These are phyloP conservation scores for Venturia carpophila DNA, from an alignment of 2,329 filamentous ascomycete genomes.

Conservation along the genomic window DNA sequence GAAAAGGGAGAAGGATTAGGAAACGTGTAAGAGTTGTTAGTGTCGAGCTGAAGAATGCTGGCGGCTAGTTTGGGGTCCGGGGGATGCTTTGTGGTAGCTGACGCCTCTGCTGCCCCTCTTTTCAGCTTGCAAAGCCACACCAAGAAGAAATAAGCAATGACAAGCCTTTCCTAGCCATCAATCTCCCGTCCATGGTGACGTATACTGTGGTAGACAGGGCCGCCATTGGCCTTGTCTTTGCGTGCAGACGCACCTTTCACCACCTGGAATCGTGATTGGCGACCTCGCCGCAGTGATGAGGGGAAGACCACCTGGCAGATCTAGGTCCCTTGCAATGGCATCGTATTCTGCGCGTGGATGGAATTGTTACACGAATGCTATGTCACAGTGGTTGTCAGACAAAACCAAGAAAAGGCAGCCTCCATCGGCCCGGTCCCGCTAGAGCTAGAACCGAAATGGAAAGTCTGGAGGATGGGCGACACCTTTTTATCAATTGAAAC, in stretches of 20 bases:
- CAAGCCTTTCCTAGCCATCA: conserved; percentile 1
- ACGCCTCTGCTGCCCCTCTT: neutral
- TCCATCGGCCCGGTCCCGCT: no score
- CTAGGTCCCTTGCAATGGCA: neutral
- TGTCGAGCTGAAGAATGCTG: neutral
- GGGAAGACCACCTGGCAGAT: no score
- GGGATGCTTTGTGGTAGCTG: neutral
- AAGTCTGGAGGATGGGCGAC: no score
- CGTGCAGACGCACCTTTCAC: neutral
- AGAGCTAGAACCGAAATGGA: no score
- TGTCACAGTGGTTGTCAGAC: neutral
- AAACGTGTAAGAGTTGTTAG: neutral
- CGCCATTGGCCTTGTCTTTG: neutral
- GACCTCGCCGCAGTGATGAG: neutral
- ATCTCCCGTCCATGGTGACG: conserved; percentile 1
- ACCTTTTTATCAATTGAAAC: no score
- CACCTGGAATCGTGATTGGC: neutral
- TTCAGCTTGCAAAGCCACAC: neutral
- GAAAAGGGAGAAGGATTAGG: neutral
- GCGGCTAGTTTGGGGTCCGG: no score
- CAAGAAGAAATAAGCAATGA: conserved; percentile 6
- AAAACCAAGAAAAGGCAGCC: neutral
- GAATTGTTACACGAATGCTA: neutral
- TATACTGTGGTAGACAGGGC: no score
- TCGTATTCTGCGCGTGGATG: neutral